Evolutionary conservation across 257 asterid genomes (phyloP), one percentile per base, ranked within the genome.

Genomic region (Fraxinus anomala): DNA sequence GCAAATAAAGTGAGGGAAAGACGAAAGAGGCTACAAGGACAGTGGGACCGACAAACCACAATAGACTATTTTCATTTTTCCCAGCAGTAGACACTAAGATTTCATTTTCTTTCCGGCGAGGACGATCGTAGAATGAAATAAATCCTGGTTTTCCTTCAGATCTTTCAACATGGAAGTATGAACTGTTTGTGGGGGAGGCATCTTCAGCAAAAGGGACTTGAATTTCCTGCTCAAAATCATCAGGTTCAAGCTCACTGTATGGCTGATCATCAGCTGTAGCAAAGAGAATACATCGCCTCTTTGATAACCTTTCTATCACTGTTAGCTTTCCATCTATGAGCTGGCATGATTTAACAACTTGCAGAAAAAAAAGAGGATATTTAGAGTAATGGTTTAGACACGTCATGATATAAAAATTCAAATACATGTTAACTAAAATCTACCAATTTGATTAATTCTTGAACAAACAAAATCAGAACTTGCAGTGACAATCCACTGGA

Each of bases 1-100:
- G 97, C 87, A 95, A 80, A 83, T 93, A 95, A 79, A 95, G 96
- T 10, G 99, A 95, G n/a, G 99, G 98, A 77, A 95, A 89, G 80
- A 95, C 84, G 76, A 95, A 95, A 40, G 97, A 95, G 75, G 97
- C 92, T 44, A 95, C 93, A 65, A 95, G 97, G 78, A 93, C 91
- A 67, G 91, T 86, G 70, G 99, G 99, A 67, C 96, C 94, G 24
- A 86, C 81, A 74, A 93, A 85, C 99, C 99, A 95, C 76, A 93
- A 72, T 1, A 92, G 81, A 84, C 63, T 85, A 66, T 83, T 86
- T 70, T 83, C 85, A 73, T 85, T 85, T 81, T 84, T 85, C 72
- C 13, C 82, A 11, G 88, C 73, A 65, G 51, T 76, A 21, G 96
- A 68, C 67, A 80, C 82, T 51, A 80, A 69, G 68, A 80, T 74